Evolutionary conservation across 352 stramenopile genomes (phyloP), one percentile per base, ranked within the genome.

Genomic region (Phytophthora litchii): DNA sequence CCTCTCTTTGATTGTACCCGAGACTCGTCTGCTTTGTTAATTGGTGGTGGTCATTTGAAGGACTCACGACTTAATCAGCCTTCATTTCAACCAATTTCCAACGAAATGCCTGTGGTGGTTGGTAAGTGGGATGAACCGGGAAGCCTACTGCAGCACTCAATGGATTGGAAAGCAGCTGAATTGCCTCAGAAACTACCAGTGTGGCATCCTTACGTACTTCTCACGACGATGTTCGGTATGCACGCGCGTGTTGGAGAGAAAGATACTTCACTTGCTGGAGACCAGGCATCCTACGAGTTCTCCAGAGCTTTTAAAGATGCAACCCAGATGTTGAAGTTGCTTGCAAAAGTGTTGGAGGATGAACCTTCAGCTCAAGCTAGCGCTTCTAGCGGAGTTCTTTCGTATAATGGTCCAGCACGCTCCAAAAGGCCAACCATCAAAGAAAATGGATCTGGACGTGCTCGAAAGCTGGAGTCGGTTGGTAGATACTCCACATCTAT

Each of bases 211-310:
- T 95, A 90, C 21, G 84, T 92, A 13, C 64, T 95, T 16, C 60
- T 95, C 8, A 93, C 86, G 23, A 95, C 86, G 27, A 69, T 95
- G 10, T 95, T 92, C 42, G 86, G 86, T 3, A 89, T 95, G 80
- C 82, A 92, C 49, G 83, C 86, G 8, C 83, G 83, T 49, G 85
- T 94, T 41, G 85, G 83, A 20, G 66, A 91, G 19, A 91, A 89
- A 52, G 73, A 92, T 60, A 92, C 83, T 9, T 74, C 65, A 35
- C 72, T 95, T 43, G 83, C 82, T n/a, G 75, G 68, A 25, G 85
- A 95, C 40, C 53, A 60, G 11, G 76, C 79, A 0, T 54, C 72
- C 9, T 91, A 83, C 40, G 74, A 83, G 44, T 92, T 93, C 53
- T 85, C 77, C 0, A 76, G 80, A 37, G 82, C 78, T 11, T 90